Evolutionary conservation across 495 filamentous ascomycete genomes (phyloP).

Genomic region (Pseudevernia furfuracea): DNA sequence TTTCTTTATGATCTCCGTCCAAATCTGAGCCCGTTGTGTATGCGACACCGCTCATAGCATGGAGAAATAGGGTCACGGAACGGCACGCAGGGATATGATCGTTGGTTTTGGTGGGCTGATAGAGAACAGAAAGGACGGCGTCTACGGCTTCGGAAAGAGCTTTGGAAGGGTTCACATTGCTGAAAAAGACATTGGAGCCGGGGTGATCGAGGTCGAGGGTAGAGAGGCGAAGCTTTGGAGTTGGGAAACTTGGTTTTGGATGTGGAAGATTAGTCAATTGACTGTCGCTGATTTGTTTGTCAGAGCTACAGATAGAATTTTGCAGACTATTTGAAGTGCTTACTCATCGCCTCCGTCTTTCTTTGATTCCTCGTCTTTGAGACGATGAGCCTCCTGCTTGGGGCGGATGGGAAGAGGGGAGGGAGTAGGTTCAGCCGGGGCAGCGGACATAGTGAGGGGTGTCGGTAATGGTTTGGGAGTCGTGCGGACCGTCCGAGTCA

Average conservation of each 20-base stretch:
- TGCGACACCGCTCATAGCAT: constrained; percentile 72
- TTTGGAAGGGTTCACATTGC: constrained; percentile 45
- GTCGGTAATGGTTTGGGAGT: constrained; percentile 24
- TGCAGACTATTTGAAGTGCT: neutral
- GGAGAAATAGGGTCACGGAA: constrained; percentile 81
- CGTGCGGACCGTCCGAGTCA: constrained; percentile 13
- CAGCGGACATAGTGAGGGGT: constrained; percentile 26
- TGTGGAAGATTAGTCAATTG: constrained; percentile 15
- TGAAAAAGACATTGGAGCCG: constrained; percentile 56
- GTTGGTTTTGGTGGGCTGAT: constrained; percentile 17
- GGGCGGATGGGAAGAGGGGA: constrained; percentile 22
- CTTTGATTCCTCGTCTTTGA: neutral
- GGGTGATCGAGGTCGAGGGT: constrained; percentile 60
- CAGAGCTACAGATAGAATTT: neutral
- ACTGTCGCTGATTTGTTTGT: neutral
- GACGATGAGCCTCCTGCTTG: constrained; percentile 3
- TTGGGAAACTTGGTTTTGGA: constrained; percentile 31
- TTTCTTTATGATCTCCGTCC: constrained; percentile 88
- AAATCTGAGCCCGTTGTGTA: constrained; percentile 80
- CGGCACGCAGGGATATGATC: constrained; percentile 49
- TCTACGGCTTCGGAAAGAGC: constrained; percentile 59
- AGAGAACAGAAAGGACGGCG: constrained; percentile 36
- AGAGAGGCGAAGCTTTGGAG: constrained; percentile 63
- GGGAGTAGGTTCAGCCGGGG: constrained; percentile 15
- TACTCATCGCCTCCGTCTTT: constrained; percentile 1